A percentile compares a stretch with the other conserved stretches of the same genome.
These are phyloP conservation scores for Komagataella mondaviorum DNA, from an alignment of 805 yeast species.

Conservation along the genomic window DNA sequence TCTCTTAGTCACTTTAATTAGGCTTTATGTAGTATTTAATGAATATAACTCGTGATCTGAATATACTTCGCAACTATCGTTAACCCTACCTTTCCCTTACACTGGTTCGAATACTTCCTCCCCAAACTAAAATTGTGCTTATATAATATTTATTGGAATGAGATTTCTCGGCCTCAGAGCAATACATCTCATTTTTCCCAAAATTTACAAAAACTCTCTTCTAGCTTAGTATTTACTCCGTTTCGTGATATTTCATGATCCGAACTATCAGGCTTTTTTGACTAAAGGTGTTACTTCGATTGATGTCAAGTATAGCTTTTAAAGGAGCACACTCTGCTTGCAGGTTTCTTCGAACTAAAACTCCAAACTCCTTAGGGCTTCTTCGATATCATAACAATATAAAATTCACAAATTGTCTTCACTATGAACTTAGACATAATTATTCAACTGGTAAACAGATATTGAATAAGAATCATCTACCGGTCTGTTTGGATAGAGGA, in stretches of 20 bases:
- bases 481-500: neutral
- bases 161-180: neutral
- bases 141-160: no score
- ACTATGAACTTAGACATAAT: neutral
- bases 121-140: no score
- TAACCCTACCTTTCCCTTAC: no score
- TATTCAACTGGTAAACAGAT: neutral
- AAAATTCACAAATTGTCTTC: neutral
- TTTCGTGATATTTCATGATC: neutral
- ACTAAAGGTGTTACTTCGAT: neutral
- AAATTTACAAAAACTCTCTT: neutral
- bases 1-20: neutral
- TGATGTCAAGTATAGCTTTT: neutral
- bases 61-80: no score
- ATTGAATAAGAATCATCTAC: neutral
- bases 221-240: neutral
- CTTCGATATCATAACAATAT: neutral
- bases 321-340: neutral
- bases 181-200: neutral
- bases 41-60: no score
- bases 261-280: neutral
- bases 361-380: neutral
- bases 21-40: no score
- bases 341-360: neutral
- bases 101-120: no score